These are phyloP conservation scores for Carex arenaria DNA, from an alignment of 202 grass and related monocot genomes.

Conservation along the genomic window DNA sequence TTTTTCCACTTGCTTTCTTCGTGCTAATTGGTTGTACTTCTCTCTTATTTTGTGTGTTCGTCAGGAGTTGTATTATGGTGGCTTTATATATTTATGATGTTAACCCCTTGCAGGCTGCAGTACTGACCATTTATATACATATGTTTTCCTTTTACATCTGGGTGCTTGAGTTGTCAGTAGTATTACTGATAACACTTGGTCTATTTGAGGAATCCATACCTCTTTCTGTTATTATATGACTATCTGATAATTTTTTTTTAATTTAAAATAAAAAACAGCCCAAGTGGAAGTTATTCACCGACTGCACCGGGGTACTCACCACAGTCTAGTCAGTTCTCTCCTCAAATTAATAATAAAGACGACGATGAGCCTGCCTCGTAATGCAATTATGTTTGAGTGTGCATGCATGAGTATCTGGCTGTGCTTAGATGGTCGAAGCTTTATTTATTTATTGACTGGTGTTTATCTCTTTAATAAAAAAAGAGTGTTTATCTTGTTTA, in stretches of 20 bases:
- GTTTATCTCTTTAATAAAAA: no score
- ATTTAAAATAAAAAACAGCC: conserved; percentile 41
- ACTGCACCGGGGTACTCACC: conserved; percentile 89
- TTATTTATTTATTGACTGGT: no score
- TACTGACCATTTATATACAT: neutral
- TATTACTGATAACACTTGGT: neutral
- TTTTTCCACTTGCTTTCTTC: neutral
- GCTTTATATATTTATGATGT: conserved; percentile 4
- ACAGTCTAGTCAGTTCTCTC: conserved; percentile 63
- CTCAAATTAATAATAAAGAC: conserved; percentile 53
- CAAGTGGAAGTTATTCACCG: conserved; percentile 85
- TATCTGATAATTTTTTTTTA: neutral
- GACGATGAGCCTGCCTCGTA: conserved; percentile 18
- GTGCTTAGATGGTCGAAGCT: no score
- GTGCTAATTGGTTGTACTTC: neutral
- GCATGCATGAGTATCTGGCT: no score
- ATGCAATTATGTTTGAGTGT: neutral
- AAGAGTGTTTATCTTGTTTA: no score
- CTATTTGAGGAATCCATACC: neutral
- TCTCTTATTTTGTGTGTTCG: neutral
- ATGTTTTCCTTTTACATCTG: neutral
- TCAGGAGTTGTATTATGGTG: neutral
- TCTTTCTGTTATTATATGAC: neutral
- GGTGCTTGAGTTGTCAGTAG: neutral
- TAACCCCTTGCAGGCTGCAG: neutral